A percentile compares a stretch with the other conserved stretches of the same genome.
These are phyloP conservation scores for Brassica juncea DNA, from an alignment of 345 rosid species.

Conservation along the genomic window DNA sequence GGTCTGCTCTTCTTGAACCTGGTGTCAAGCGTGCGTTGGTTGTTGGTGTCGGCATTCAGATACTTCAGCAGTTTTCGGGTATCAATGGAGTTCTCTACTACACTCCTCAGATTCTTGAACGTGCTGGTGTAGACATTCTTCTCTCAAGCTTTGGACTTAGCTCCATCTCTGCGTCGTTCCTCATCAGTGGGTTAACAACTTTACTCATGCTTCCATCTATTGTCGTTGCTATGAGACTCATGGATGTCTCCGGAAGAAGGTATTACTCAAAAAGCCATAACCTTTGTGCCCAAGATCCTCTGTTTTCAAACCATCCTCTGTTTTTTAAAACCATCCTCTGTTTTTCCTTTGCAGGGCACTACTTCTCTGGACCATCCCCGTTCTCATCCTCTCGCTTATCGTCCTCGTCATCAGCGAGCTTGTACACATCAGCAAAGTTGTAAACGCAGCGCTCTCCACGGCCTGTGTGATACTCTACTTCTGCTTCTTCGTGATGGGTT, in stretches of 20 bases:
- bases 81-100: slow-evolving; percentile 95
- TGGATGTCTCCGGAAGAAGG: slow-evolving; percentile 98
- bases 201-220: slow-evolving; percentile 95
- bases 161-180: slow-evolving; percentile 84
- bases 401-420: slow-evolving; percentile 62
- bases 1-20: slow-evolving; percentile 85
- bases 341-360: slow-evolving; percentile 62
- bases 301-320: slow-evolving; percentile 46
- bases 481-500: slow-evolving; percentile 84
- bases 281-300: slow-evolving; percentile 22
- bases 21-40: slow-evolving; percentile 84
- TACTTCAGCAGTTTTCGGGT: slow-evolving; percentile 97
- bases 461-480: slow-evolving; percentile 78
- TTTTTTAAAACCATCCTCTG: slow-evolving; percentile 44
- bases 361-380: slow-evolving; percentile 82
- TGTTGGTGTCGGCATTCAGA: slow-evolving; percentile 89
- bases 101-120: slow-evolving; percentile 96
- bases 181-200: slow-evolving; percentile 83
- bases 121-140: slow-evolving; percentile 89
- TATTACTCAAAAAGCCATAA: slow-evolving; percentile 32
- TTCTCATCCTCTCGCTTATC: slow-evolving; percentile 66
- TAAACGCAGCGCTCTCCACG: slow-evolving; percentile 73
- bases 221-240: slow-evolving; percentile 84
- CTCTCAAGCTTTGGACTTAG: slow-evolving; percentile 71
- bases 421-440: slow-evolving; percentile 53